phyloP scores from a whole-genome alignment of 495 filamentous ascomycete genomes.

The Parathielavia hyrcaniae region DNA sequence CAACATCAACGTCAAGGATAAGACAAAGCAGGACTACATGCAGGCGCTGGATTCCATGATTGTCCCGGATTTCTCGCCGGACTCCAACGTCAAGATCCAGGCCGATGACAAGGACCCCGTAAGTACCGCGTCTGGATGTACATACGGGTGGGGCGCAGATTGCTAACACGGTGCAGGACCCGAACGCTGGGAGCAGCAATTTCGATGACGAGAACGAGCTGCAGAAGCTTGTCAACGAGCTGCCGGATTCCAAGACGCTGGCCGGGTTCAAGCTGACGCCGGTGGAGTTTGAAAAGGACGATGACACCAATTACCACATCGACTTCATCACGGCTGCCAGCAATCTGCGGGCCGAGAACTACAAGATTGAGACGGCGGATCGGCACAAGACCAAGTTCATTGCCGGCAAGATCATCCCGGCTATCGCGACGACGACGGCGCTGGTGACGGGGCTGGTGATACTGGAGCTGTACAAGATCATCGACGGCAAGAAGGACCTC shows the following conservation, averaged over 20 bases:
- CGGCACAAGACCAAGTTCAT: conserved; percentile 99
- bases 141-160: not conserved
- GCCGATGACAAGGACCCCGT: conserved; percentile 87
- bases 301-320: conserved; percentile 96
- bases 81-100: conserved; percentile 91
- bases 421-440: conserved; percentile 95
- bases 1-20: conserved; percentile 73
- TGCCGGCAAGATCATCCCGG: conserved; percentile 98
- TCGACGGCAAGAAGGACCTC: conserved; percentile 89
- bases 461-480: conserved; percentile 91
- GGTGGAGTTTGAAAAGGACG: conserved; percentile 99
- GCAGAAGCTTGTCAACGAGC: conserved; percentile 54
- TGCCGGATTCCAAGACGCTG: conserved; percentile 74
- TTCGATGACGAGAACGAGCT: conserved; percentile 71
- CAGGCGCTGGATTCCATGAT: conserved; percentile 88
- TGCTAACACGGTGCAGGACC: conserved; percentile 50
- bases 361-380: conserved; percentile 87
- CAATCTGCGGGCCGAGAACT: conserved; percentile 95
- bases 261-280: conserved; percentile 80
- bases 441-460: conserved; percentile 90
- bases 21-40: conserved; percentile 60
- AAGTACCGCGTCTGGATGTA: conserved; percentile 27
- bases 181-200: conserved; percentile 58
- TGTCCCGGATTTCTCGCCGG: conserved; percentile 90
- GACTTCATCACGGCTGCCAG: conserved; percentile 98